Conservation (phyloP, 2,329 filamentous ascomycete species). For the Incumbomyces lentus region DNA sequence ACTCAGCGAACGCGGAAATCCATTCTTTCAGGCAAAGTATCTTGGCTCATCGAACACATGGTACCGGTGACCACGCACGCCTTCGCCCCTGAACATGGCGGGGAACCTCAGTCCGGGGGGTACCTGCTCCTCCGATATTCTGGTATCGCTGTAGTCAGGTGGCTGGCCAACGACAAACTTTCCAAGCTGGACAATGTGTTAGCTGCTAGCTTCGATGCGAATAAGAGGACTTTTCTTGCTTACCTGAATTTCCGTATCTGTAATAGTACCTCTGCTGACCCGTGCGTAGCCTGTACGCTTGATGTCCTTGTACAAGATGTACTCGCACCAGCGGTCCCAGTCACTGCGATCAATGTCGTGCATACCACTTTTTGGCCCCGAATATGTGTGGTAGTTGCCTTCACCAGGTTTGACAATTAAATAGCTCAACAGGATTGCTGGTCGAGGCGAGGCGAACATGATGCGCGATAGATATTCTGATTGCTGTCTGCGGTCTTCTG, state of each 20-base stretch:
- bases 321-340: constrained; percentile 98
- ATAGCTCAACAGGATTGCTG: constrained; percentile 78
- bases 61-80: constrained; percentile 80
- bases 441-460: constrained; percentile 74
- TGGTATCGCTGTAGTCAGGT: constrained; percentile 51
- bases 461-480: constrained; percentile 73
- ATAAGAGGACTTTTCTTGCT: constrained; percentile 17
- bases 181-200: constrained; percentile 48
- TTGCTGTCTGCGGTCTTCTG: constrained; percentile 80
- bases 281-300: constrained; percentile 80
- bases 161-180: constrained; percentile 79
- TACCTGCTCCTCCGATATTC: constrained; percentile 63
- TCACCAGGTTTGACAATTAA: constrained; percentile 80
- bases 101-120: constrained; percentile 75
- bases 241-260: constrained; percentile 91
- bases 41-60: constrained; percentile 91
- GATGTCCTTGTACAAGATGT: constrained; percentile 88
- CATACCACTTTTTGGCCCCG: constrained; percentile 79
- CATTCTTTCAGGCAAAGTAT: constrained; percentile 39
- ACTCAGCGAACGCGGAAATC: no score
- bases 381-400: constrained; percentile 96
- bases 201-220: constrained; percentile 7
- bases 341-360: constrained; percentile 84
- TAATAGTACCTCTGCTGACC: constrained; percentile 81
- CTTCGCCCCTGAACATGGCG: constrained; percentile 68